Evolutionary conservation across 345 rosid genomes (phyloP), one percentile per base, ranked within the genome.

Genomic region (Citrus maxima): DNA sequence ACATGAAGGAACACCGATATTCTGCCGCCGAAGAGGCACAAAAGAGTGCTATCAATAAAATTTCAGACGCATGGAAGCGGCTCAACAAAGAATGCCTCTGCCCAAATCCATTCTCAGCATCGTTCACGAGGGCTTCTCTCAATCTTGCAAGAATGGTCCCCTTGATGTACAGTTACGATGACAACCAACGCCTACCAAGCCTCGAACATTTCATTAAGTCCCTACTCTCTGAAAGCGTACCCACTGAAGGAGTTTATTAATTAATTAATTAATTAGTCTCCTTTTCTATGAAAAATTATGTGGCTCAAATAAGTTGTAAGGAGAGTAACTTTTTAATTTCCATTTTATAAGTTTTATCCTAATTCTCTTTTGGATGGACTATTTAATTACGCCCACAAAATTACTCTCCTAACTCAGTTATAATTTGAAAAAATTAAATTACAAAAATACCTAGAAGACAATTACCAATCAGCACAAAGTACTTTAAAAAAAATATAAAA

Each of bases 131-230:
- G 30, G 87, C 85, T 80, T 81, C 82, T 54, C 88, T 87, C 13
- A 83, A 89, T 76, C 46, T 84, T 16, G 91, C 92, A 9, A 89
- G 92, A 67, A 86, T 83, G 88, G 90, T 89, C 8, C 91, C 90
- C 2, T 25, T 89, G 80, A 88, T 91, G 91, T 89, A 91, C n/a
- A 37, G 37, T 51, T 89, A 89, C 7, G 90, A 88, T n/a, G 80
- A 79, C 54, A 77, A 71, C 27, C 84, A 80, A 42, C 34, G 80
- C 9, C 91, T 90, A 42, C 89, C 92, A 2, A 21, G n/a, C 49
- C 85, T 89, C 21, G 81, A 88, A 24, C 77, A 77, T n/a, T 73
- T 81, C 56, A 64, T 86, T 64, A 79, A 86, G 22, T 78, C 83
- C 5, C 71, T 84, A 32, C 74, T 86, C 1, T 51, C 13, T 4